phyloP scores from a whole-genome alignment of 2,329 filamentous ascomycete genomes.

The Fusarium equiseti region DNA sequence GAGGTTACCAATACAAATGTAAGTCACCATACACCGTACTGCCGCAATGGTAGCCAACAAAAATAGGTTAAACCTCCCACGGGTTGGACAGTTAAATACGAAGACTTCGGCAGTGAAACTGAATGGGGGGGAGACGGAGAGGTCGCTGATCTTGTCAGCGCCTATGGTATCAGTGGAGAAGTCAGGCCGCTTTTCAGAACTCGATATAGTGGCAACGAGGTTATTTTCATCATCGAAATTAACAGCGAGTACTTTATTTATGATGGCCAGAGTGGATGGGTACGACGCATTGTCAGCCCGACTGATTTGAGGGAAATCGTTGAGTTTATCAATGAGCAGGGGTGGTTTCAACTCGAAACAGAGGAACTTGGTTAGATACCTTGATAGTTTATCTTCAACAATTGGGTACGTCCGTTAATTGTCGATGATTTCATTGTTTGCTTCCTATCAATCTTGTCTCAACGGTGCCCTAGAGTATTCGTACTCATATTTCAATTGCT shows the following conservation, averaged over 20 bases:
- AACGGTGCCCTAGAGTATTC: rapidly evolving
- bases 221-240: background rate
- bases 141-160: background rate
- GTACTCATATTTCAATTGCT: background rate
- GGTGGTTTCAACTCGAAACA: background rate
- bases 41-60: too few relatives aligned
- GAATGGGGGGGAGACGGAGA: background rate
- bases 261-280: background rate
- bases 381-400: too few relatives aligned
- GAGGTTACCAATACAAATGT: background rate
- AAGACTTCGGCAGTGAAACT: background rate
- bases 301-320: background rate
- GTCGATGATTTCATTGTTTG: background rate
- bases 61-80: background rate
- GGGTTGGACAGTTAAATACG: background rate
- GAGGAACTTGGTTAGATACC: background rate
- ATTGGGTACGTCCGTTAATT: too few relatives aligned
- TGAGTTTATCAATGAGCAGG: background rate
- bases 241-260: background rate
- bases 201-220: background rate
- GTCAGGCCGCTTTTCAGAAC: background rate
- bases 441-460: too few relatives aligned
- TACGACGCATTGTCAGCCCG: background rate
- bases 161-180: background rate
- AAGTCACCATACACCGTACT: background rate